Evolutionary conservation across 2,329 filamentous ascomycete genomes (phyloP), one percentile per base, ranked within the genome.

Genomic region (Neopestalotiopsis clavispora): DNA sequence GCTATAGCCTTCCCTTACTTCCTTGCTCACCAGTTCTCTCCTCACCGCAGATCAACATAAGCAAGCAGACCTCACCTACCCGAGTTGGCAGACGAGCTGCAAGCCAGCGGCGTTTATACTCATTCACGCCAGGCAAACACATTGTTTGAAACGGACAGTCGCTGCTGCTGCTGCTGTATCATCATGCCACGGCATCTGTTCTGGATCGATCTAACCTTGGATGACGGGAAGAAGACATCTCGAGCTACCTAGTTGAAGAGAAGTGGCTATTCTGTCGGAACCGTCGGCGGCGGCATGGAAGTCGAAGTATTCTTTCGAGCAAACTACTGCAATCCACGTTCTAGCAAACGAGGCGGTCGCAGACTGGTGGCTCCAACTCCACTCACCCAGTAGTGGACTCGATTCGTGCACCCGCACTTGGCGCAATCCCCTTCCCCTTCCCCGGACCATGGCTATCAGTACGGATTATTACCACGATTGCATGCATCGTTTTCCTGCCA

Each of bases 301-400:
- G 34, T 38, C 45, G 57, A 66, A 12, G 45, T 38, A 32, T 30
- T 38, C 63, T 12, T 57, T 17, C 23, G 28, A 38, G 28, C 63
- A 13, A 61, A 20, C 32, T 58, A 58, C 63, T 66, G 63, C 62
- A 52, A 42, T 40, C 63, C 45, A 20, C n/a, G 14, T 58, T 28
- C 40, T 32, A 66, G 28, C 45, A 49, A 23, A 66, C 49, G 45
- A 66, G 63, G 63, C 63, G 63, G 63, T 57, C 63, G 42, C 49
- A 66, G 20, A 42, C 34, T 23, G 49, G 28, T 42, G 45, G 63
- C 63, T 57, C 20, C 5, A 12, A 57, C 42, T 45, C 17, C 63
- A 56, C 63, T 28, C 52, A 23, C 23, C 63, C 13, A 66, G 14
- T 38, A 14, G 57, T 14, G 32, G 62, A 20, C 42, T 66, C 32